A percentile compares a stretch with the other conserved stretches of the same genome.
phyloP scores from a whole-genome alignment of 805 yeast genomes.

The Candida sphagnicola region DNA sequence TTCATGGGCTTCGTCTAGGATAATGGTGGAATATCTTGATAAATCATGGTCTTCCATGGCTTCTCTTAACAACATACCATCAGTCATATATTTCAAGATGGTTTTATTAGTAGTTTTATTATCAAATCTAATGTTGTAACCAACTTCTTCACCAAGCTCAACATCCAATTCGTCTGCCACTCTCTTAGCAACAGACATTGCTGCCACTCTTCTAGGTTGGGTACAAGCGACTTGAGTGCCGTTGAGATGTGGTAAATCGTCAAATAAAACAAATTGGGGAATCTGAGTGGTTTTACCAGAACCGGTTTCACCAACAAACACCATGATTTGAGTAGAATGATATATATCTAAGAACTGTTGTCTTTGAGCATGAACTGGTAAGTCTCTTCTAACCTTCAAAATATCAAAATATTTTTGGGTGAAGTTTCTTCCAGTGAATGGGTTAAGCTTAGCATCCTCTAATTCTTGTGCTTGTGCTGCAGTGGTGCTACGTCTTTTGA shows the following conservation, averaged over 20 bases:
- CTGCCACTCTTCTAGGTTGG: constrained; percentile 97
- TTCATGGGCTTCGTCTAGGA: constrained; percentile 97
- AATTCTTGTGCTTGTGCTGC: constrained; percentile 56
- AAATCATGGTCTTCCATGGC: constrained; percentile 95
- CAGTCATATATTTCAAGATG: constrained; percentile 92
- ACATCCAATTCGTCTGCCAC: constrained; percentile 98
- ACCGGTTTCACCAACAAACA: constrained; percentile 98
- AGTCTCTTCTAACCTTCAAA: constrained; percentile 70
- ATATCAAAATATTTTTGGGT: constrained; percentile 72
- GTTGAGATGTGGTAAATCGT: constrained; percentile 84
- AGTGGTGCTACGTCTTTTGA: constrained; percentile 61
- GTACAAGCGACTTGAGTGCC: constrained; percentile 94
- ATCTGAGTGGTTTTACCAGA: constrained; percentile 98
- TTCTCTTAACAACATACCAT: constrained; percentile 95
- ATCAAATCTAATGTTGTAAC: constrained; percentile 92
- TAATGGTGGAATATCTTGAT: constrained; percentile 78
- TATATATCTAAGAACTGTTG: constrained; percentile 80
- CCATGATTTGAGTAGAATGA: constrained; percentile 90
- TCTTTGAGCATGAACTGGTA: constrained; percentile 94
- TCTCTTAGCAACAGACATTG: constrained; percentile 96
- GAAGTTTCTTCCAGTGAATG: constrained; percentile 71
- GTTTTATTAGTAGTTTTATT: constrained; percentile 80
- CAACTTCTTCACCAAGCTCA: constrained; percentile 87
- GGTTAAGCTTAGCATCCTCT: constrained; percentile 61
- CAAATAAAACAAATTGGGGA: constrained; percentile 91